Evolutionary conservation across 192 early-diverging fungal genomes (phyloP), one percentile per base, ranked within the genome.

Genomic region (Globomyces pollinis-pini): DNA sequence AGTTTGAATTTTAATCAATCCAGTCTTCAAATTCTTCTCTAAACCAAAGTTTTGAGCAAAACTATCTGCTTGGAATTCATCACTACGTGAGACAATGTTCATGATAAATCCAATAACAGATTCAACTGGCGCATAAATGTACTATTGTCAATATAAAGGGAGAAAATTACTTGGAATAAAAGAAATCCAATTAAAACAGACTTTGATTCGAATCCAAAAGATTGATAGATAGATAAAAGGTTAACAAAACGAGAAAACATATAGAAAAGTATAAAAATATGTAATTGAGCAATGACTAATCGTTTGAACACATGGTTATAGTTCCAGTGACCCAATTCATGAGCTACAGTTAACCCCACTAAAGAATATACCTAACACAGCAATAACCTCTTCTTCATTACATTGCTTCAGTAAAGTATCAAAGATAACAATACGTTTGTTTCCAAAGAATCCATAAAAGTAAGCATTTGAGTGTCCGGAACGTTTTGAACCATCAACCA

Each of bases 241-340:
- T 88, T 67, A 36, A 96, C 76, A 67, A 86, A 92, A 64, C 88
- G 86, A 16, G 30, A 49, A 51, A 72, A 79, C 1, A 65, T 43
- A 61, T 71, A 76, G 42, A 76, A 79, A 7, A 90, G 60, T 3
- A 70, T 38, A 55, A 98, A 87, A 2, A 82, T 71, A 52, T 96
- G 89, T 28, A 87, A 45, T 67, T 94, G 91, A 21, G 72, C 69
- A 23, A 88, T 75, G 2, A 73, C 53, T 7, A 98, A 83, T 59
- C 85, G 83, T 45, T 81, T 83, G 57, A 91, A 51, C 2, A 90
- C 81, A 59, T 98, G 95, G 71, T 80, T 85, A 57, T 83, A 80
- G 33, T 85, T 72, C 95, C 95, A 98, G 66, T 98, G 95, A 0
- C 95, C 95, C 16, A 98, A 77, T 74, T 98, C 95, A 65, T 98